Conservation (phyloP, 805 yeast genomes). For the Ogataea parapolymorpha region DNA sequence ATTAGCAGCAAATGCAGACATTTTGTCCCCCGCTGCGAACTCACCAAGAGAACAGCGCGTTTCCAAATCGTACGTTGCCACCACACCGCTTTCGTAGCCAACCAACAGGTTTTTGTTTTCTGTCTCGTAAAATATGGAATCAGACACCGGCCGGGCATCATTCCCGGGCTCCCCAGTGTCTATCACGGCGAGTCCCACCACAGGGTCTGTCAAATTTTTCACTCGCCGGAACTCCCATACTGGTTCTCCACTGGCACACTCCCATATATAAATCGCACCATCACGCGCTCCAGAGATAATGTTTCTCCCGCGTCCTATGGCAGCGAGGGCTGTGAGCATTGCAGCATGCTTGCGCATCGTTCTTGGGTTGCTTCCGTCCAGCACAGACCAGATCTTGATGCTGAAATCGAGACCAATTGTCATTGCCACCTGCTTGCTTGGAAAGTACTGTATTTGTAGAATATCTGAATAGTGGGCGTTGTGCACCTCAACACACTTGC, state of each 20-base stretch:
- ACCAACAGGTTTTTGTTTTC: constrained; percentile 41
- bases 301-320: constrained; percentile 68
- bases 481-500: neutral
- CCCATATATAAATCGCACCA: constrained; percentile 64
- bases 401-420: constrained; percentile 57
- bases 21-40: constrained; percentile 12
- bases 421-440: constrained; percentile 59
- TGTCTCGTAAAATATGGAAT: constrained; percentile 45
- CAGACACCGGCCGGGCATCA: neutral
- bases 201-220: constrained; percentile 35
- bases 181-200: constrained; percentile 26
- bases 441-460: constrained; percentile 47
- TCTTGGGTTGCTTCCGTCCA: constrained; percentile 47
- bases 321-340: constrained; percentile 44
- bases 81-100: constrained; percentile 40
- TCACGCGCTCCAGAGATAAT: constrained; percentile 53
- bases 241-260: constrained; percentile 53
- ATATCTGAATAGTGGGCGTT: constrained; percentile 54
- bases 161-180: neutral
- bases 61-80: constrained; percentile 43
- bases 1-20: constrained; percentile 9
- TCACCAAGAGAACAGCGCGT: constrained; percentile 25
- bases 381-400: constrained; percentile 58
- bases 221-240: constrained; percentile 40
- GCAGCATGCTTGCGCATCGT: constrained; percentile 48